These are phyloP conservation scores for Stemphylium lycopersici DNA, from an alignment of 2,329 filamentous ascomycete species.

Conservation along the genomic window DNA sequence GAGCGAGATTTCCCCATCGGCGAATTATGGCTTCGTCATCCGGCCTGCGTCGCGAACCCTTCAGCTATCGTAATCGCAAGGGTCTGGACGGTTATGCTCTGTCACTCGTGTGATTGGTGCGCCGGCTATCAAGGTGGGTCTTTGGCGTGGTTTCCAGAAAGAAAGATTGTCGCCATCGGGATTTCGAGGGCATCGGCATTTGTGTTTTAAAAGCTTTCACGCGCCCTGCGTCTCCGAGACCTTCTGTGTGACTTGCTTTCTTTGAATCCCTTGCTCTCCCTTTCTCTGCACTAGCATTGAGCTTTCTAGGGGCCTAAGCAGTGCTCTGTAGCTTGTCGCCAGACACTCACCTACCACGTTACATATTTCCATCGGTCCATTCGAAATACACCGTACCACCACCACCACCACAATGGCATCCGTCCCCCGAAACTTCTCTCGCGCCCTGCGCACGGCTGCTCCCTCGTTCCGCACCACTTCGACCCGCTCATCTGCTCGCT, in stretches of 20 bases:
- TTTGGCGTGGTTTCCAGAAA: conserved; percentile 20
- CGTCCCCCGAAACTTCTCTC: conserved; percentile 44
- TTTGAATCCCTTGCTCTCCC: too few species aligned
- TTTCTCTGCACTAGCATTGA: too few species aligned
- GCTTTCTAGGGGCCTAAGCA: too few species aligned
- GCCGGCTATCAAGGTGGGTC: conserved; percentile 13
- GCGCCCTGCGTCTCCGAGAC: background rate
- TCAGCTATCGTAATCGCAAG: conserved; percentile 30
- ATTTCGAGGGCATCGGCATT: conserved; percentile 6
- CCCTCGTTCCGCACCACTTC: conserved; percentile 63
- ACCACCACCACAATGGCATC: conserved; percentile 39
- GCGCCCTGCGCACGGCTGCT: conserved; percentile 48
- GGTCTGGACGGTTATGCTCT: conserved; percentile 21
- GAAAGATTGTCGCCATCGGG: conserved; percentile 28
- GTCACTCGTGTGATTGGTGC: conserved; percentile 24
- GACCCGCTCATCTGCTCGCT: conserved; percentile 60
- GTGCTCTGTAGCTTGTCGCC: too few species aligned
- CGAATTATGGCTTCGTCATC: conserved; percentile 16
- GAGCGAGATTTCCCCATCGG: conserved; percentile 15
- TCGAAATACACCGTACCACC: conserved; percentile 1
- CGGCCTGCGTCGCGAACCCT: background rate
- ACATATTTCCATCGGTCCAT: too few species aligned
- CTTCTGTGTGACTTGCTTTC: background rate
- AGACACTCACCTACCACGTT: too few species aligned
- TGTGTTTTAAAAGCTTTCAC: conserved; percentile 20